phyloP scores from a whole-genome alignment of 2,329 filamentous ascomycete genomes.

The Hirsutella rhossiliensis region DNA sequence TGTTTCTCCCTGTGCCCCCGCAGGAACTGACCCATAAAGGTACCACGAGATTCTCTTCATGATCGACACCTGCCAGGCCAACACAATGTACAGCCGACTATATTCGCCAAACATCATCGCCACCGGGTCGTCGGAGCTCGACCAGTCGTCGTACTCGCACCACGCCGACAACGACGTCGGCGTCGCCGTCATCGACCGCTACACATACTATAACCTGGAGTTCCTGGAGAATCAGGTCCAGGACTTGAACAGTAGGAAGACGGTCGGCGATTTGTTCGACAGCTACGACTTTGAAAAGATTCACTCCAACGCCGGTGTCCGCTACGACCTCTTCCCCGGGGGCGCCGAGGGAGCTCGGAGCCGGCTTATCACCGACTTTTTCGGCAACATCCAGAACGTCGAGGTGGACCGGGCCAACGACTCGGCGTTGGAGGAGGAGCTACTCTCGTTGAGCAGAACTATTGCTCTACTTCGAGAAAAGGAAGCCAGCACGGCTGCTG shows the following conservation, averaged over 20 bases:
- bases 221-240: slow-evolving; percentile 87
- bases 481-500: slow-evolving; percentile 31
- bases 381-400: slow-evolving; percentile 95
- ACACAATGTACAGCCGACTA: slow-evolving; percentile 97
- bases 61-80: slow-evolving; percentile 99
- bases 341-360: slow-evolving; percentile 66
- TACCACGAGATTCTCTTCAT: slow-evolving; percentile 98
- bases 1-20: neutral
- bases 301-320: slow-evolving; percentile 79
- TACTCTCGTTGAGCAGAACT: slow-evolving; percentile 61
- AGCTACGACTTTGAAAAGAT: slow-evolving; percentile 94
- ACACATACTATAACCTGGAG: slow-evolving; percentile 97
- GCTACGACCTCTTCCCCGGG: slow-evolving; percentile 90
- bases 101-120: slow-evolving; percentile 98
- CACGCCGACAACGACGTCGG: slow-evolving; percentile 97
- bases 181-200: slow-evolving; percentile 94
- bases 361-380: slow-evolving; percentile 88
- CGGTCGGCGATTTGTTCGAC: slow-evolving; percentile 87
- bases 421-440: slow-evolving; percentile 55
- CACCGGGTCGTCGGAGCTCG: slow-evolving; percentile 89
- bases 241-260: slow-evolving; percentile 77
- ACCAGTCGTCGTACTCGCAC: slow-evolving; percentile 94
- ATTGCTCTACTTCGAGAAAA: slow-evolving; percentile 42
- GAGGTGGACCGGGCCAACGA: slow-evolving; percentile 62
- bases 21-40: slow-evolving; percentile 26